Conservation (phyloP, 2,329 filamentous ascomycete genomes). For the Microascus cirrosus region DNA sequence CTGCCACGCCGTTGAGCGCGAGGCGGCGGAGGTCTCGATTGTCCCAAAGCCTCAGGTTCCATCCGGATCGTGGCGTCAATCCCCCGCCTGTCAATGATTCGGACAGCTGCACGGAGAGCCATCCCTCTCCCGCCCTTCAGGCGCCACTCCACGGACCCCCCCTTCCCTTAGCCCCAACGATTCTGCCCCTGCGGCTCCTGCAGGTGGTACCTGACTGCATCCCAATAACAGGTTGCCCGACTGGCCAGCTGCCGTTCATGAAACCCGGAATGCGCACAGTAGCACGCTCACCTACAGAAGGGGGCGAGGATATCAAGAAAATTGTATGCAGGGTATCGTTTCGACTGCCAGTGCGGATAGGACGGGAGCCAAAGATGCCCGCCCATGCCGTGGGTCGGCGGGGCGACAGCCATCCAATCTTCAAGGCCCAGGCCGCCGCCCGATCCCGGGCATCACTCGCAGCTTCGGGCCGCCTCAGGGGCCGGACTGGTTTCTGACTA, state of each 20-base stretch:
- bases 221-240: not conserved
- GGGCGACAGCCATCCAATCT: not conserved
- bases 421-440: not conserved
- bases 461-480: not conserved
- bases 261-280: not conserved
- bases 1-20: not conserved
- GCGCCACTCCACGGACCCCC: not conserved
- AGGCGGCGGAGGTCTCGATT: not conserved
- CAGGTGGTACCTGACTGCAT: not conserved
- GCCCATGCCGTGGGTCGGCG: not conserved
- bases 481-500: not conserved
- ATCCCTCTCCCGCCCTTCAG: not conserved
- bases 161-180: not conserved
- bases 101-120: not conserved
- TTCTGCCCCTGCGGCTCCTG: not conserved
- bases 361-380: not conserved
- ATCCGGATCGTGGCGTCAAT: not conserved
- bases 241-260: not conserved
- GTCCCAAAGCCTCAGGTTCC: not conserved
- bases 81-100: not conserved
- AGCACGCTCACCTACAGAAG: not conserved
- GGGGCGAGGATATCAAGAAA: not conserved
- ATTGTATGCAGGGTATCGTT: not conserved
- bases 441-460: not conserved
- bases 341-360: not conserved